Evolutionary conservation across 805 yeast species (phyloP).

Genomic region (Barnettozyma sucrosica): DNA sequence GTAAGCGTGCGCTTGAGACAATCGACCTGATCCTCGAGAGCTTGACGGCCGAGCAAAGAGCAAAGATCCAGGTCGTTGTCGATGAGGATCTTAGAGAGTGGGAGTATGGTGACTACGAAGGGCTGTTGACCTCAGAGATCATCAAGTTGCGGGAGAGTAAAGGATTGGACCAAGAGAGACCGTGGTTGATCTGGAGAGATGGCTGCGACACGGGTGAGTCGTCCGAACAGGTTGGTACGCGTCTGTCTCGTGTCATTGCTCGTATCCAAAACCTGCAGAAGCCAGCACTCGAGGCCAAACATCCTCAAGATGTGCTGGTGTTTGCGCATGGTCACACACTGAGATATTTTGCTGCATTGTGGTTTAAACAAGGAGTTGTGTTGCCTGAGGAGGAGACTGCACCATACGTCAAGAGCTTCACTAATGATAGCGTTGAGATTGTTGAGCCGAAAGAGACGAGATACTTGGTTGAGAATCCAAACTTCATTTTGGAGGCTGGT

Average conservation of each 20-base stretch:
- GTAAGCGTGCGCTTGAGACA: constrained; percentile 74
- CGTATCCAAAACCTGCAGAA: constrained; percentile 58
- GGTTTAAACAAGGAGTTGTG: constrained; percentile 49
- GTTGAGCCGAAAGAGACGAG: constrained; percentile 29
- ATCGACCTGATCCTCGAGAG: constrained; percentile 53
- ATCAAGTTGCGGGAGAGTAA: constrained; percentile 48
- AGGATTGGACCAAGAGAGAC: constrained; percentile 45
- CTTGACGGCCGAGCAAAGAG: constrained; percentile 37
- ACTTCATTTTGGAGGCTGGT: constrained; percentile 86
- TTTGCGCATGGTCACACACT: constrained; percentile 93
- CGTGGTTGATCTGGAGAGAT: constrained; percentile 84
- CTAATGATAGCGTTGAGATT: constrained; percentile 27
- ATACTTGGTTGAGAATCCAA: constrained; percentile 53
- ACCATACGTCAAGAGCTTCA: constrained; percentile 20
- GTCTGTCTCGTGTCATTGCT: constrained; percentile 67
- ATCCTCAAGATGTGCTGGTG: constrained; percentile 67
- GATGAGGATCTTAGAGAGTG: constrained; percentile 83
- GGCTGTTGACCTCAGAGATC: constrained; percentile 65
- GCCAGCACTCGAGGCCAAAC: constrained; percentile 42
- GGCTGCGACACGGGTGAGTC: constrained; percentile 92
- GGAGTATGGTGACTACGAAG: constrained; percentile 97
- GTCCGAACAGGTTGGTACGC: constrained; percentile 54
- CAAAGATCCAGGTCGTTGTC: constrained; percentile 38
- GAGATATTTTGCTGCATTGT: constrained; percentile 83
- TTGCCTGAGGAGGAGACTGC: constrained; percentile 2